Evolutionary conservation across 2,329 filamentous ascomycete species (phyloP), one percentile per base, ranked within the genome.

Genomic region (Botrytis galanthina): DNA sequence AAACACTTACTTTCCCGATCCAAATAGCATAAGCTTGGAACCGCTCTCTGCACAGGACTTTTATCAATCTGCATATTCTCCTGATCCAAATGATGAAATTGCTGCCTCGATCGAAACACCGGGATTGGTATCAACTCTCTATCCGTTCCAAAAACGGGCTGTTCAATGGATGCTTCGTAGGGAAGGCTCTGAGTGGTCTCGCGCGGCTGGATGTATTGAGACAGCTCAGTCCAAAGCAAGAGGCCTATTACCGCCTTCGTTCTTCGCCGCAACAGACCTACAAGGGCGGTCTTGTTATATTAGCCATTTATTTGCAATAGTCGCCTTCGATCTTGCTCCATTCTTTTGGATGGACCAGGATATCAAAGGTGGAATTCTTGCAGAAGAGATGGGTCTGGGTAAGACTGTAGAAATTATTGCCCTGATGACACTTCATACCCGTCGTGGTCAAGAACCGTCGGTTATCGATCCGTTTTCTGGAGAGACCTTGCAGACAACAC

Each of bases 331-430:
- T 78, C 74, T 84, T 14, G 74, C 79, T 0, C 78, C 82, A 4
- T 89, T 89, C 72, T 80, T 81, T 48, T 80, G 83, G 62, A 74
- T 81, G 35, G 82, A 87, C 70, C 79, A 80, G n/a, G 76, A 77
- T 0, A 73, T 88, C 18, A 85, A 82, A 63, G 88, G 89, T 20
- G 80, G 80, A 5, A 80, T 81, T 66, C 83, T 95, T 8, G 90
- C 92, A 0, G 93, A 95, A 79, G 93, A 95, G 81, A 95, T 95
- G 93, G 93, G 93, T 0, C 84, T 95, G 1, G 93, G 93, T 1
- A 95, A 95, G 81, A 95, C 93, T 0, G 85, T 95, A 4, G 93
- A 95, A 82, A 85, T 93, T 3, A 88, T 94, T 62, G 87, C 90
- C 6, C 84, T 95, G 18, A 88, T 94, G n/a, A 84, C 89, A 12